Evolutionary conservation across 257 asterid species (phyloP).

Genomic region (Scutellaria barbata): DNA sequence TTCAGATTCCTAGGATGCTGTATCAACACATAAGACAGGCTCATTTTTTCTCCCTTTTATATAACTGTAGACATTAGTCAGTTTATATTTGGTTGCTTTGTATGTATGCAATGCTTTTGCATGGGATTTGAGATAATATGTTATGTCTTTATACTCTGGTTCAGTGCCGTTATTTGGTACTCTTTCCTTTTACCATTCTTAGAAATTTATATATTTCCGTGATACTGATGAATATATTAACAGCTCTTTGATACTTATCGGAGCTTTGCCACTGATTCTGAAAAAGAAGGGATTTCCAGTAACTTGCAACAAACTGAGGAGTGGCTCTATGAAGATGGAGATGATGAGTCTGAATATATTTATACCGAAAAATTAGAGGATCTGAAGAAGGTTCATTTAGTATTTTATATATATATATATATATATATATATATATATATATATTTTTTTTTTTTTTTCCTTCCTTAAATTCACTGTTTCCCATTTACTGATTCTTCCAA

Average conservation of each 20-base stretch:
- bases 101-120: conserved; percentile 9
- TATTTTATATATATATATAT: neutral
- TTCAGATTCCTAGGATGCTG: neutral
- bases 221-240: conserved; percentile 26
- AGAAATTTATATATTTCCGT: conserved; percentile 16
- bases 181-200: conserved; percentile 4
- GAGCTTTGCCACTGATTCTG: conserved; percentile 78
- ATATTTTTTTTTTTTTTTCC: conserved; percentile 2
- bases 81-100: neutral
- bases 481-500: conserved; percentile 15
- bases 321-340: conserved; percentile 98
- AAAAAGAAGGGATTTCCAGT: conserved; percentile 69
- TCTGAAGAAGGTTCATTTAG: conserved; percentile 72
- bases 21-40: neutral
- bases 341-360: conserved; percentile 84
- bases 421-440: too few relatives aligned
- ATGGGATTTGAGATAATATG: neutral
- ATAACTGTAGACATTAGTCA: neutral
- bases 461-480: conserved; percentile 14
- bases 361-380: conserved; percentile 68
- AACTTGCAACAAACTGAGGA: conserved; percentile 84
- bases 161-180: neutral
- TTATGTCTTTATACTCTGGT: conserved; percentile 13
- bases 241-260: conserved; percentile 80
- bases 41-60: neutral